Percentiles rank a stretch among this genome's conserved stretches.
These are phyloP conservation scores for Inga oerstediana DNA, from an alignment of 306 rosid genomes.

Conservation along the genomic window DNA sequence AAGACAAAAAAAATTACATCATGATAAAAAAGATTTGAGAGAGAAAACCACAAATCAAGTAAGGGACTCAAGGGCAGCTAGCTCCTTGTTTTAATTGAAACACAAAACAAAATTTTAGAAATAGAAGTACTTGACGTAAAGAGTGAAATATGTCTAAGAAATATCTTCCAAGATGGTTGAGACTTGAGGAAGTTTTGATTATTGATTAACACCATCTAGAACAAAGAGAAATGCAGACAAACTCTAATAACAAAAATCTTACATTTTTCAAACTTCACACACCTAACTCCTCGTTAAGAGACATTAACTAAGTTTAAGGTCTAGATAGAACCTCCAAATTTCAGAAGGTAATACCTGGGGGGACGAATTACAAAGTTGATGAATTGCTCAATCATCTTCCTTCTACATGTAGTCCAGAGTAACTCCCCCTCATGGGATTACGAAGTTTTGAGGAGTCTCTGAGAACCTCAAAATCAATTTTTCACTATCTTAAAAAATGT, in stretches of 20 bases:
- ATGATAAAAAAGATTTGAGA: slow-evolving; percentile 19
- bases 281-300: slow-evolving; percentile 15
- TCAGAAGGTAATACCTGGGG: slow-evolving; percentile 65
- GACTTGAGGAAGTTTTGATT: neutral
- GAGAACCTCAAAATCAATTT: slow-evolving; percentile 41
- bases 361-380: slow-evolving; percentile 94
- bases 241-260: slow-evolving; percentile 26
- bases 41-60: slow-evolving; percentile 19
- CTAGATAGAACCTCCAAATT: slow-evolving; percentile 9
- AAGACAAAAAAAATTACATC: slow-evolving; percentile 28
- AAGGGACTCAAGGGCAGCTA: slow-evolving; percentile 13
- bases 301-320: slow-evolving; percentile 22
- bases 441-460: slow-evolving; percentile 36
- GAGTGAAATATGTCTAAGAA: slow-evolving; percentile 7
- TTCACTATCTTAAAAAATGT: slow-evolving; percentile 25
- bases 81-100: slow-evolving; percentile 22
- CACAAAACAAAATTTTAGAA: slow-evolving; percentile 5
- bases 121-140: neutral
- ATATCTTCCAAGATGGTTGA: slow-evolving; percentile 18
- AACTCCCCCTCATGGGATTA: slow-evolving; percentile 56
- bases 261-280: slow-evolving; percentile 24
- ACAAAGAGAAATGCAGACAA: neutral
- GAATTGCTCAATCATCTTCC: slow-evolving; percentile 92
- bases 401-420: slow-evolving; percentile 41
- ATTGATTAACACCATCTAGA: neutral